A percentile compares a stretch with the other conserved stretches of the same genome.
Evolutionary conservation across 495 filamentous ascomycete genomes (phyloP).

Genomic region (Delitschia confertaspora): DNA sequence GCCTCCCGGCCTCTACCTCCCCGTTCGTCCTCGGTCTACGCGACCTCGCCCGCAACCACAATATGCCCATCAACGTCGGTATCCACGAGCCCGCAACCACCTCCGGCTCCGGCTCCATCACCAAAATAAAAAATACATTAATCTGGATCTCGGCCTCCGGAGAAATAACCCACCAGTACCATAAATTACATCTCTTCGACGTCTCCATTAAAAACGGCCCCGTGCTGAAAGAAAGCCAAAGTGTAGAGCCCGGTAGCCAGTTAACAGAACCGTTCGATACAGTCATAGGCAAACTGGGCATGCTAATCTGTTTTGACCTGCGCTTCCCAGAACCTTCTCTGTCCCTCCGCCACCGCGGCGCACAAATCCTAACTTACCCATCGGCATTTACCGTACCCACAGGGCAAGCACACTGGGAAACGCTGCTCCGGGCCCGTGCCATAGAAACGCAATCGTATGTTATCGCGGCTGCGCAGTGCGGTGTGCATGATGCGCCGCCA

Average conservation of each 20-base stretch:
- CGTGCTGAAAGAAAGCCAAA: constrained; percentile 53
- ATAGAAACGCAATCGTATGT: constrained; percentile 88
- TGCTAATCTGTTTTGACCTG: constrained; percentile 82
- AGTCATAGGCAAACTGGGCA: constrained; percentile 61
- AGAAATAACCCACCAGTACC: constrained; percentile 53
- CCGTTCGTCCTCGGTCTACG: constrained; percentile 67
- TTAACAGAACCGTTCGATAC: constrained; percentile 64
- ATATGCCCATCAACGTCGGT: constrained; percentile 74
- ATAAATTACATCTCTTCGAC: constrained; percentile 75
- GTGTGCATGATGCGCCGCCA: constrained; percentile 70
- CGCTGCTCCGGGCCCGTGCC: constrained; percentile 67
- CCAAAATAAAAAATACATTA: constrained; percentile 53
- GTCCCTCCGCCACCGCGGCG: constrained; percentile 54
- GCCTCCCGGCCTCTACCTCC: constrained; percentile 45
- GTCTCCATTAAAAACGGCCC: constrained; percentile 58
- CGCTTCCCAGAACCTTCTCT: constrained; percentile 75
- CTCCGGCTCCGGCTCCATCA: constrained; percentile 44
- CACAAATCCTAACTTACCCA: constrained; percentile 77
- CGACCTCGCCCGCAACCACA: constrained; percentile 49
- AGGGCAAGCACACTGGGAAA: constrained; percentile 77
- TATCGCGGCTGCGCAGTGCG: constrained; percentile 78
- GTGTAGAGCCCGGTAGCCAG: constrained; percentile 50
- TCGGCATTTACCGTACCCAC: constrained; percentile 88
- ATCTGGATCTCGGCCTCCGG: constrained; percentile 63
- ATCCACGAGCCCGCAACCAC: constrained; percentile 70